Percentiles rank a stretch among this genome's conserved stretches.
Evolutionary conservation across 345 rosid genomes (phyloP).

Genomic region (Melastoma malabathricum): DNA sequence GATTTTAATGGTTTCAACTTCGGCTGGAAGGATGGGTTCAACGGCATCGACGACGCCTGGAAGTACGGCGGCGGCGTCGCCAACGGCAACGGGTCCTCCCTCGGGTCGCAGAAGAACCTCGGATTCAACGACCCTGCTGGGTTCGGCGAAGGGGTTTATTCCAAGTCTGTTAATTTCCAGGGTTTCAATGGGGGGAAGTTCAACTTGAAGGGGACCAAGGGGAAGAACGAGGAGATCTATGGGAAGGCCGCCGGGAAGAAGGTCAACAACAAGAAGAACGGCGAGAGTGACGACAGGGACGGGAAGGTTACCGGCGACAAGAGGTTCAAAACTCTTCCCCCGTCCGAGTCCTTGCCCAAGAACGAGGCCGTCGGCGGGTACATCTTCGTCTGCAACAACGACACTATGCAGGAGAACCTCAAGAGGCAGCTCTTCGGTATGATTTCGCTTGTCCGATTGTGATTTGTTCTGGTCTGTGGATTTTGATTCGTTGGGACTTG

Average conservation of each 20-base stretch:
- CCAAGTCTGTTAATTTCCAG: constrained; percentile 18
- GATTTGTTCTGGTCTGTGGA: neutral
- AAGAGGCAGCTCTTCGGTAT: constrained; percentile 44
- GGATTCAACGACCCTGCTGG: constrained; percentile 46
- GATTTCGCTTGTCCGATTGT: neutral
- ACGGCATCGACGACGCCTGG: constrained; percentile 36
- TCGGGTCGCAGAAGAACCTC: constrained; percentile 21
- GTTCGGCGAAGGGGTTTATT: constrained; percentile 62
- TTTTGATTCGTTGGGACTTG: neutral
- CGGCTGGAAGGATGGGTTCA: constrained; percentile 24
- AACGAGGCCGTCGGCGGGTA: constrained; percentile 43
- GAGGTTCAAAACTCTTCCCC: constrained; percentile 25
- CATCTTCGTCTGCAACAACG: constrained; percentile 52
- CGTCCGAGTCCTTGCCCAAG: constrained; percentile 21
- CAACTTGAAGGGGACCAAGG: constrained; percentile 26
- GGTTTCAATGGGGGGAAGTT: constrained; percentile 22
- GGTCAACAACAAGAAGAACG: constrained; percentile 18
- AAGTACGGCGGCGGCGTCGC: constrained; percentile 26
- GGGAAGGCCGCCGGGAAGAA: constrained; percentile 46
- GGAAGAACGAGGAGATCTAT: constrained; percentile 37
- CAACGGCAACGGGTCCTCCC: too few relatives aligned
- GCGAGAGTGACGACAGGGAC: constrained; percentile 19
- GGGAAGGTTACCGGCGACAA: constrained; percentile 11
- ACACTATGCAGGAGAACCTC: constrained; percentile 52
- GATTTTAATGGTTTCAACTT: constrained; percentile 16